A percentile compares a stretch with the other conserved stretches of the same genome.
Evolutionary conservation across 2,329 filamentous ascomycete genomes (phyloP).

Genomic region (Colletotrichum sp.): DNA sequence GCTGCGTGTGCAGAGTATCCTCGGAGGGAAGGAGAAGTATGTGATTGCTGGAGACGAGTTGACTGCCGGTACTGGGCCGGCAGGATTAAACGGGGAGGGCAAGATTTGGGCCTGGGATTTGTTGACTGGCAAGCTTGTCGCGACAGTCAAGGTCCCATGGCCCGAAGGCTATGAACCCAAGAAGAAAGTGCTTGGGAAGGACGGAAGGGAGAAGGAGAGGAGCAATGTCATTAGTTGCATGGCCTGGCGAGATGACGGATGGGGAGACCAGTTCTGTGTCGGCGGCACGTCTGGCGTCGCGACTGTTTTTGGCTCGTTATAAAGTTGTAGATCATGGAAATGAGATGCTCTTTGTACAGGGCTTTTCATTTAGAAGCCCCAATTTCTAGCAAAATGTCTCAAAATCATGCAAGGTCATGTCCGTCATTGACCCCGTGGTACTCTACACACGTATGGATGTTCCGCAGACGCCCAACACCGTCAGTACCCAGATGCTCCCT

Average conservation of each 20-base stretch:
- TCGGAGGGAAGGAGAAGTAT: constrained; percentile 78
- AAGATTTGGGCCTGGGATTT: constrained; percentile 84
- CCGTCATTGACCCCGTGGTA: constrained; percentile 16
- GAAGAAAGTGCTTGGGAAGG: constrained; percentile 61
- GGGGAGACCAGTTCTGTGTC: constrained; percentile 69
- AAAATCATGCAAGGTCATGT: constrained; percentile 21
- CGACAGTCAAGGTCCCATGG: constrained; percentile 66
- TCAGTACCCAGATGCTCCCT: constrained; percentile 16
- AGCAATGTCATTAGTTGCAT: constrained; percentile 67
- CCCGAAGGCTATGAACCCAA: constrained; percentile 50
- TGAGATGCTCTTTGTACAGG: background rate
- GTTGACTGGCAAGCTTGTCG: constrained; percentile 71
- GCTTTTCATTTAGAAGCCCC: background rate
- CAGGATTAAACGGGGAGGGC: constrained; percentile 51
- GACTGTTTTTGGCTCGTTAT: constrained; percentile 61
- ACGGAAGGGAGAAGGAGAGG: constrained; percentile 64
- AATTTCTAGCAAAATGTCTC: constrained; percentile 6
- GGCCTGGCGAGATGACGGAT: constrained; percentile 66
- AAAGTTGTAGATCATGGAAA: background rate
- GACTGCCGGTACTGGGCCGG: constrained; percentile 28
- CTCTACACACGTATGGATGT: constrained; percentile 18
- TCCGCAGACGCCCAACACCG: constrained; percentile 20
- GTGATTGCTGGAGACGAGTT: constrained; percentile 84
- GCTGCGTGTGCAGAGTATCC: constrained; percentile 74
- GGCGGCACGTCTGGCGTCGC: constrained; percentile 69